Evolutionary conservation across 169 alveolate genomes (phyloP), one percentile per base, ranked within the genome.

Genomic region (Plasmodium gonderi): DNA sequence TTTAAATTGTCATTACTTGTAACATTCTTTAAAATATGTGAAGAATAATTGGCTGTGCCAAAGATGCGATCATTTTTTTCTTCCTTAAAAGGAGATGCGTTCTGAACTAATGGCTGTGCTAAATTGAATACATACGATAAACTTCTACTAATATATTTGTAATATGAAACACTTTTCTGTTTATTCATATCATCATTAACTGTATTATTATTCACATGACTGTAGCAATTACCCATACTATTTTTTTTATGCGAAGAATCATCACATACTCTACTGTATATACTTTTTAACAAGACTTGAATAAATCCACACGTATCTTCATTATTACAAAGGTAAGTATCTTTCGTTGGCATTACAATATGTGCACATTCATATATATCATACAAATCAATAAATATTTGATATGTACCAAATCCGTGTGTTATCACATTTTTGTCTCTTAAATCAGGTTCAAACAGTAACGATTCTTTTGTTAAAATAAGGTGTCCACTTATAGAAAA

Each of bases 391-490:
- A 95, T 72, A 74, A 94, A 95, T 17, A 95, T 94, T 65, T 95
- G 97, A 87, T 95, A 95, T 42, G 92, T 92, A 40, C 97, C 95
- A 17, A 91, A 72, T 0, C 96, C 97, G 31, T 93, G n/a, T n/a
- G 81, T 96, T 17, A 92, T 82, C 36, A 95, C 97, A 77, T 90
- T 91, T 44, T 87, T 94, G 72, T 95, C 97, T 79, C 97, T 94
- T 51, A 90, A 54, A 74, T 95, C 97, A n/a, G 97, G 97, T 69
- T 95, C 97, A 85, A 95, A 95, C 33, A 95, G 78, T 54, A 95
- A 87, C 8, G 96, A 93, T 79, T 95, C 97, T 40, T 91, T 74
- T 23, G 97, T 95, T 79, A 95, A 80, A n/a, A 96, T 95, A 45
- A 95, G 79, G 36, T 89, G 78, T 0, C 97, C 97, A 51, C 94